These are phyloP conservation scores for Phaseolus lunatus DNA, from an alignment of 306 rosid genomes.

Conservation along the genomic window DNA sequence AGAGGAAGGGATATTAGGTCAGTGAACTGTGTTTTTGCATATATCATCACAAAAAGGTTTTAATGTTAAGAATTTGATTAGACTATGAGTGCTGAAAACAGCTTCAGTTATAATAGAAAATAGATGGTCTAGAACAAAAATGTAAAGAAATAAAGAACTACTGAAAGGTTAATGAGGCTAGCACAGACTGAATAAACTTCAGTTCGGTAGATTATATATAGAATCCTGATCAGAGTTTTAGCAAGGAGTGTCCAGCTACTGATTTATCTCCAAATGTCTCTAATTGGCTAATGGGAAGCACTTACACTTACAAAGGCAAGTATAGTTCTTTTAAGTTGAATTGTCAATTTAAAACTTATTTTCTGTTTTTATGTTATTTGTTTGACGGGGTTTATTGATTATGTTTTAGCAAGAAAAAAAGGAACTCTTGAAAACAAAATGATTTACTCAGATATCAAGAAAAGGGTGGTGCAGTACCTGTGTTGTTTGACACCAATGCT, in stretches of 20 bases:
- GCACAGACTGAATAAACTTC: constrained; percentile 1
- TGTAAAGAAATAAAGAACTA: background rate
- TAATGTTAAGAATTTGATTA: background rate
- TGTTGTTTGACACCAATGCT: constrained; percentile 11
- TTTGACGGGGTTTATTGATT: background rate
- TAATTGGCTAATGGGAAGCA: background rate
- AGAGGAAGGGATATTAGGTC: constrained; percentile 16
- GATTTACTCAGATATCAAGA: background rate
- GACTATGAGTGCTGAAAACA: constrained; percentile 9
- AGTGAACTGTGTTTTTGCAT: constrained; percentile 10
- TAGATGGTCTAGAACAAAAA: constrained; percentile 34
- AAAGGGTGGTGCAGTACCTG: constrained; percentile 37
- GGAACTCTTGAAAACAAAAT: background rate
- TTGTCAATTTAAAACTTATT: constrained; percentile 15
- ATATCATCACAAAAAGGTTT: background rate
- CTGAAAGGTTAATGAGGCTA: constrained; percentile 1
- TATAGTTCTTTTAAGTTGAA: constrained; percentile 5
- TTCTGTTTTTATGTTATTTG: background rate
- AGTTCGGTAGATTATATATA: background rate
- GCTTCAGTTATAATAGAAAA: constrained; percentile 9
- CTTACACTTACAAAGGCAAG: background rate
- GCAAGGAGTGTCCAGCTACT: constrained; percentile 3
- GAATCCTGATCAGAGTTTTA: background rate
- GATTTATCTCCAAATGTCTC: constrained; percentile 5
- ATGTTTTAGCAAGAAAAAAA: background rate